These are phyloP conservation scores for Stemphylium beticola DNA, from an alignment of 2,329 filamentous ascomycete species.

Conservation along the genomic window DNA sequence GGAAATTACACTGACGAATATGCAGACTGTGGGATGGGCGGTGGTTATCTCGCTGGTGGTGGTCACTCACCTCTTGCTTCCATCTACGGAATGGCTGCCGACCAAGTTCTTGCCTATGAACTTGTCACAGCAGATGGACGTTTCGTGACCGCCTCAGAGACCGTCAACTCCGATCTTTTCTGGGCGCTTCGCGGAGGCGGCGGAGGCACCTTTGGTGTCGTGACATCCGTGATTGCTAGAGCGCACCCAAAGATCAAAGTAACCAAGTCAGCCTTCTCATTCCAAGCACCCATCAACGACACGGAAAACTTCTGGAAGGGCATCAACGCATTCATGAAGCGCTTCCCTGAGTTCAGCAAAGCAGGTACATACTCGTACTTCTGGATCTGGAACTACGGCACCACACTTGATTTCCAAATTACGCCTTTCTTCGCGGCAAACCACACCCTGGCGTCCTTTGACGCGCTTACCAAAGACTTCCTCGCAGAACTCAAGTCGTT, in stretches of 20 bases:
- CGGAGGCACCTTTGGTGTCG: constrained; percentile 21
- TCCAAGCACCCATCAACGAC: constrained; percentile 21
- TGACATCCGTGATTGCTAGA: constrained; percentile 16
- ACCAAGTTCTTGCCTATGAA: constrained; percentile 19
- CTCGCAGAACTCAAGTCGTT: constrained; percentile 16
- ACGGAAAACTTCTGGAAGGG: constrained; percentile 29
- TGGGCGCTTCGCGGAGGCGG: constrained; percentile 24
- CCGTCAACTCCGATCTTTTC: constrained; percentile 21
- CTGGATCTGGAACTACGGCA: constrained; percentile 19
- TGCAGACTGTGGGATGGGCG: constrained; percentile 37
- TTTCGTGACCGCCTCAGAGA: constrained; percentile 15
- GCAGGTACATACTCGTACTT: constrained; percentile 29
- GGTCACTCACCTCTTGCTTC: constrained; percentile 59
- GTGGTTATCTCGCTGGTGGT: constrained; percentile 51
- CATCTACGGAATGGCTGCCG: constrained; percentile 40
- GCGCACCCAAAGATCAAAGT: constrained; percentile 28
- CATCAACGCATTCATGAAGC: constrained; percentile 17
- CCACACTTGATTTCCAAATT: constrained; percentile 22
- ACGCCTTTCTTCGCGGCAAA: constrained; percentile 22
- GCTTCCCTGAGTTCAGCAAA: constrained; percentile 21
- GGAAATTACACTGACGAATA: not conserved
- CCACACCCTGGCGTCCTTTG: constrained; percentile 20
- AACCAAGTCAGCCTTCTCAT: constrained; percentile 35
- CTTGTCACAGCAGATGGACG: constrained; percentile 17
- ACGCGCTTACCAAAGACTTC: constrained; percentile 16